A percentile compares a stretch with the other conserved stretches of the same genome.
Conservation (phyloP, 2,329 filamentous ascomycete species). For the Tolypocladium album region DNA sequence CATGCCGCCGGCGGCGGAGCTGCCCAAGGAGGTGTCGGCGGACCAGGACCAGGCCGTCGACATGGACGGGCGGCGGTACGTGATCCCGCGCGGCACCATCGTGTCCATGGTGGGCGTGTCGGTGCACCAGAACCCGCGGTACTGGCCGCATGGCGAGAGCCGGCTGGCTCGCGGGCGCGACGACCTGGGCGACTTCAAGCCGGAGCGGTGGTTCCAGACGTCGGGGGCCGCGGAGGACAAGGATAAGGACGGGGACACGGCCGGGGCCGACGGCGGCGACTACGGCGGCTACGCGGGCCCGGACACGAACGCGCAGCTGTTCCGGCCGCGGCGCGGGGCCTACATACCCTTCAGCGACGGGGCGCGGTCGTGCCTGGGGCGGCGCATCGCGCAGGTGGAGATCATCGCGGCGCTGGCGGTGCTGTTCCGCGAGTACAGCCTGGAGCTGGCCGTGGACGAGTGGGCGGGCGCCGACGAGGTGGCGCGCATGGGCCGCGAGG, state of each 20-base stretch:
- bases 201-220: slow-evolving; percentile 58
- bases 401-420: slow-evolving; percentile 44
- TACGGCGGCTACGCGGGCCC: slow-evolving; percentile 23
- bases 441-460: slow-evolving; percentile 60
- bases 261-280: too few relatives aligned
- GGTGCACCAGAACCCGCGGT: slow-evolving; percentile 57
- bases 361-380: slow-evolving; percentile 44
- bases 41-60: slow-evolving; percentile 43
- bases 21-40: slow-evolving; percentile 54
- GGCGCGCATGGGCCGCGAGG: slow-evolving; percentile 14
- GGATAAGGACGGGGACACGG: slow-evolving; percentile 12
- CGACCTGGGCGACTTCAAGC: slow-evolving; percentile 58
- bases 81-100: slow-evolving; percentile 44
- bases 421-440: slow-evolving; percentile 47
- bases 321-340: slow-evolving; percentile 43
- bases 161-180: slow-evolving; percentile 28
- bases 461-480: slow-evolving; percentile 41
- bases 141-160: slow-evolving; percentile 51
- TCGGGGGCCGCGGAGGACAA: slow-evolving; percentile 9
- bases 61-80: slow-evolving; percentile 45
- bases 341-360: slow-evolving; percentile 51
- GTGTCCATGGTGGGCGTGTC: slow-evolving; percentile 46
- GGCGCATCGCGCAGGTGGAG: slow-evolving; percentile 49
- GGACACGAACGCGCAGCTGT: slow-evolving; percentile 49
- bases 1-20: slow-evolving; percentile 58